Evolutionary conservation across 306 rosid species (phyloP).

Genomic region (Dicorynia guianensis): DNA sequence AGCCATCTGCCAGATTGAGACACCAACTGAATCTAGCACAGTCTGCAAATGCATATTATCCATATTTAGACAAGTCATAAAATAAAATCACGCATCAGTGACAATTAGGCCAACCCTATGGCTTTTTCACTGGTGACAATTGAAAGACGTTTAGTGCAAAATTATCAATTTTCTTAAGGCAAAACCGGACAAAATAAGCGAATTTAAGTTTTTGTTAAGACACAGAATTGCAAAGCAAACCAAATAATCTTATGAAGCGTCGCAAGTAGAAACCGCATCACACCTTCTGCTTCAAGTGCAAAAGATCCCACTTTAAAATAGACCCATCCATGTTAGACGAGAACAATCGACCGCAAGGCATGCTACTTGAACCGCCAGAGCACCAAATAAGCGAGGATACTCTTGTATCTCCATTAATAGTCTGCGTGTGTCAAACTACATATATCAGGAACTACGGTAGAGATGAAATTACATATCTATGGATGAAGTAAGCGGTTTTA

Average conservation of each 20-base stretch:
- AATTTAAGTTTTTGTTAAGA: too few relatives aligned
- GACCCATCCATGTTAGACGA: constrained; percentile 88
- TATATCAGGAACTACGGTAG: background rate
- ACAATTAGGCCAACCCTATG: background rate
- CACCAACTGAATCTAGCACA: constrained; percentile 68
- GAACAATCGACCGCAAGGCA: constrained; percentile 64
- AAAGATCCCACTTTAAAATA: constrained; percentile 84
- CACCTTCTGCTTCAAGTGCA: constrained; percentile 80
- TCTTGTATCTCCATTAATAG: constrained; percentile 73
- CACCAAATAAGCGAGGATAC: constrained; percentile 92
- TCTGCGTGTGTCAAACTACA: constrained; percentile 49
- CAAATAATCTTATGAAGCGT: background rate
- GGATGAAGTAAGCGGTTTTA: constrained; percentile 25
- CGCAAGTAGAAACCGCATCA: too few relatives aligned
- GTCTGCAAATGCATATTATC: constrained; percentile 50
- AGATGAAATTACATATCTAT: too few relatives aligned
- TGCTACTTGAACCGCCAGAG: constrained; percentile 46
- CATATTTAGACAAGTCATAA: background rate
- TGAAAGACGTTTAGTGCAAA: background rate
- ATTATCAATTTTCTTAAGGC: too few relatives aligned
- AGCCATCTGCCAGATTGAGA: constrained; percentile 94
- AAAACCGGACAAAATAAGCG: too few relatives aligned
- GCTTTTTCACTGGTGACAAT: background rate
- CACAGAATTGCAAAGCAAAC: background rate
- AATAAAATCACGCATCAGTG: background rate